Conservation (phyloP, 768 basidiomycete genomes). For the Suillus subluteus region DNA sequence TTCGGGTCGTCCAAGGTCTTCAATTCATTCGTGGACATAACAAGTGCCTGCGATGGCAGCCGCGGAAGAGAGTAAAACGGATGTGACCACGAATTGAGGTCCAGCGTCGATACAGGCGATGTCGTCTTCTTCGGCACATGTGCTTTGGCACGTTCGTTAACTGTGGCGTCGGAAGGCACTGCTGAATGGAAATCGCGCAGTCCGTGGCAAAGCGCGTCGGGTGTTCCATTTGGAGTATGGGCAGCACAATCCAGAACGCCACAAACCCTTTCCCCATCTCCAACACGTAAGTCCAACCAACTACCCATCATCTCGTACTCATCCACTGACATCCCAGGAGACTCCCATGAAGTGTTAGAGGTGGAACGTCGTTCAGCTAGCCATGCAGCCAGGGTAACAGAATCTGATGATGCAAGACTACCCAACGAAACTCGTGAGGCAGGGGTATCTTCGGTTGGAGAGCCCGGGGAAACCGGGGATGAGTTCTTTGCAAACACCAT, state of each 20-base stretch:
- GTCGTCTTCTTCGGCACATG: constrained; percentile 12
- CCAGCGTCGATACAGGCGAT: constrained; percentile 16
- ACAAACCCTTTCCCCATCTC: constrained; percentile 31
- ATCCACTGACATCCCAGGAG: constrained; percentile 42
- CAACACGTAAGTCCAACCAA: constrained; percentile 40
- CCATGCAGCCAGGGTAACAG: constrained; percentile 37
- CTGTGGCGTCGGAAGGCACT: constrained; percentile 29
- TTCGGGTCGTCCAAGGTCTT: constrained; percentile 15
- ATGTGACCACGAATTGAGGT: constrained; percentile 22
- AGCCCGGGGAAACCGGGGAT: constrained; percentile 12
- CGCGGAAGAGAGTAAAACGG: constrained; percentile 31
- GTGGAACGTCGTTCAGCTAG: constrained; percentile 42
- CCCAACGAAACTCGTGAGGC: constrained; percentile 25
- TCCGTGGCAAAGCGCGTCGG: constrained; percentile 27
- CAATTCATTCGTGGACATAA: constrained; percentile 22
- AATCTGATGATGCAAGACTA: constrained; percentile 38
- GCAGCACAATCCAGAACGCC: constrained; percentile 31
- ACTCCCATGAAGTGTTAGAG: constrained; percentile 30
- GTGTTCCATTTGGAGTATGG: constrained; percentile 39
- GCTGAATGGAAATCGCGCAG: constrained; percentile 24
- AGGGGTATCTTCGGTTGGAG: constrained; percentile 20
- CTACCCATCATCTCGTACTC: constrained; percentile 54
- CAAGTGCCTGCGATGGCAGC: constrained; percentile 24
- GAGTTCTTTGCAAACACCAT: constrained; percentile 10
- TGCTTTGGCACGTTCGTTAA: constrained; percentile 18